Evolutionary conservation across 345 rosid genomes (phyloP).

Genomic region (Angophora floribunda): DNA sequence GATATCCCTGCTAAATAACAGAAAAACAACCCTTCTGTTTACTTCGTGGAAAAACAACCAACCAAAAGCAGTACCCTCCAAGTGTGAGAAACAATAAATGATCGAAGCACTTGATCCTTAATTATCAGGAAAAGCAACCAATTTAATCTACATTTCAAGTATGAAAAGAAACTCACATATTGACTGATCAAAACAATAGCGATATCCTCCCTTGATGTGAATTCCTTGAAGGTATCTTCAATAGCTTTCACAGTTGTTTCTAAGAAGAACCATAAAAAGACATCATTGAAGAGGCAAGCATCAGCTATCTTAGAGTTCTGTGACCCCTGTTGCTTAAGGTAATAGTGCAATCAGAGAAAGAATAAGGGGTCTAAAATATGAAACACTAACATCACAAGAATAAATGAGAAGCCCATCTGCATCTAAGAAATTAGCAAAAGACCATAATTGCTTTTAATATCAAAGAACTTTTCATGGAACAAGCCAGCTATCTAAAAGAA

Average conservation of each 20-base stretch:
- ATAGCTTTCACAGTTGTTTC: conserved; percentile 74
- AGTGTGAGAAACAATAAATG: no score
- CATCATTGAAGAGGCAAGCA: neutral
- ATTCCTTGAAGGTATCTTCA: conserved; percentile 86
- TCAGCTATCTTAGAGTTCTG: neutral
- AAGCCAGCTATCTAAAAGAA: neutral
- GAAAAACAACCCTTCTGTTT: no score
- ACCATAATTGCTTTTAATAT: neutral
- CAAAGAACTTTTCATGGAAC: neutral
- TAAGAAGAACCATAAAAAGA: conserved; percentile 3
- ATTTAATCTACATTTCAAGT: neutral
- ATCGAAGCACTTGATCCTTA: no score
- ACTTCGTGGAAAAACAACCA: no score
- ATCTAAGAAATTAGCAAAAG: neutral
- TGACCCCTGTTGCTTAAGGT: neutral
- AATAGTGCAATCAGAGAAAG: neutral
- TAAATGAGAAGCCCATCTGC: neutral
- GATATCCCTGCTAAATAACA: conserved; percentile 18
- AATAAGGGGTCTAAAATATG: neutral
- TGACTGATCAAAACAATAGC: conserved; percentile 74
- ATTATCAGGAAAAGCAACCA: neutral
- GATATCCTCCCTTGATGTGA: conserved; percentile 65
- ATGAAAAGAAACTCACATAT: conserved; percentile 44
- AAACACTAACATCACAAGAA: neutral
- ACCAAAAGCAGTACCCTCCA: no score